Evolutionary conservation across 306 rosid species (phyloP), one percentile per base, ranked within the genome.

Genomic region (cucumber (Cucumis sativus)): DNA sequence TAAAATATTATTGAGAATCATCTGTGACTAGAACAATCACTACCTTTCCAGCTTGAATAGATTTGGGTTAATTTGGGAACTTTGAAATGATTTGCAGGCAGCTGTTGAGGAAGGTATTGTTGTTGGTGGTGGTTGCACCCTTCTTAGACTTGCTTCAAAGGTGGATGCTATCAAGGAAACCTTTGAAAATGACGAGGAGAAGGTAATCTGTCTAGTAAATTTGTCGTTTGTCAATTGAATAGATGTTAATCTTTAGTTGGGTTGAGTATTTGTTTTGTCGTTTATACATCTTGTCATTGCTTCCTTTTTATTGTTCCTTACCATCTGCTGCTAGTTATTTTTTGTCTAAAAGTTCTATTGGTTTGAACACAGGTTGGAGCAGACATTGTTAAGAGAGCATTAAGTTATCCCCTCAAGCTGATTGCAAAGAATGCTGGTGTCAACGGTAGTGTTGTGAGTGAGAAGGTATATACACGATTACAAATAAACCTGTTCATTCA

Each of bases 91-190:
- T 52, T 75, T 82, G 35, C 84, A 96, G 99, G 99, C 99, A 2
- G 99, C 99, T 71, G 99, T 96, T 45, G 99, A 96, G 84, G 99
- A 96, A 80, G 99, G 99, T 77, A 96, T 96, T 84, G 99, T 96
- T 33, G 99, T 96, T 68, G 99, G 99, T 51, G 99, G 99, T 80
- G 99, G 99, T 56, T 96, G 99, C 85, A 92, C 98, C 54, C 80
- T 96, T 70, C 84, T 96, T 78, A 96, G 99, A 83, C 89, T 96
- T 74, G 99, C 99, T 17, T 83, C 98, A 7, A 96, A 92, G 91
- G 98, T 96, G 76, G 98, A 96, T 15, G 88, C 96, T 13, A 96
- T 96, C 83, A 91, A 81, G 86, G 93, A 82, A 17, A 77, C 84
- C 82, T 93, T 96, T 82, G 90, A 81, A 14, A 96, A 92, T 57